Evolutionary conservation across 352 stramenopile genomes (phyloP).

Genomic region (Paralagenidium karlingii): DNA sequence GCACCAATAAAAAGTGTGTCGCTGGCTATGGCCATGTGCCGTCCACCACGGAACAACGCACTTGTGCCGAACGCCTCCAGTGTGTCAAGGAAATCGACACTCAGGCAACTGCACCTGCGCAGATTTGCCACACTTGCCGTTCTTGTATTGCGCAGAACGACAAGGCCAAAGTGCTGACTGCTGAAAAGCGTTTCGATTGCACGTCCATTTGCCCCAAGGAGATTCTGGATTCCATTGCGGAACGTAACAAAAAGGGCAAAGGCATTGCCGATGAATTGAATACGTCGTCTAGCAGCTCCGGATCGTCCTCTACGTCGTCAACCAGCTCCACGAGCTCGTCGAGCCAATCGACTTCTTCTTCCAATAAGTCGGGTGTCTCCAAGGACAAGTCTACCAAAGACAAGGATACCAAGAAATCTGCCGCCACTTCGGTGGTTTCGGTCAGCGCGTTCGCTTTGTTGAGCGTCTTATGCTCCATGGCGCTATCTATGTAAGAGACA

Average conservation of each 20-base stretch:
- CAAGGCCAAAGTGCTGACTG: conserved; percentile 30
- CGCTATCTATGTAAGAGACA: no score
- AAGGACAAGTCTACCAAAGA: no score
- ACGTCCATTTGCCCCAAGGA: conserved; percentile 52
- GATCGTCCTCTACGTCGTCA: conserved; percentile 10
- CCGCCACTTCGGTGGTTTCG: no score
- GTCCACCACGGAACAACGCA: conserved; percentile 24
- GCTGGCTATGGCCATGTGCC: conserved; percentile 59
- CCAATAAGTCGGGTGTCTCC: no score
- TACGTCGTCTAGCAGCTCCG: no score
- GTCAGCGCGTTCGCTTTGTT: no score
- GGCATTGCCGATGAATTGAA: conserved; percentile 48
- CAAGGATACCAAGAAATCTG: no score
- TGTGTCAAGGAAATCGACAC: conserved; percentile 64
- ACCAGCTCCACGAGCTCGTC: no score
- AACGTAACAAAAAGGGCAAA: conserved; percentile 34
- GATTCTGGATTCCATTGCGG: conserved; percentile 42
- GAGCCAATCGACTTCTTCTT: no score
- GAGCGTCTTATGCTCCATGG: no score
- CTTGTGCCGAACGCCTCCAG: conserved; percentile 59
- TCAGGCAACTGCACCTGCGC: conserved; percentile 29
- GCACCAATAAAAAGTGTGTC: conserved; percentile 31
- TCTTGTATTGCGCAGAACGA: conserved; percentile 71
- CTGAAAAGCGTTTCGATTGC: conserved; percentile 60
- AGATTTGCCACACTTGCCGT: conserved; percentile 74